Base-by-base conservation (phyloP, 2,329 filamentous ascomycete genomes). In the Rhynchosporium agropyri region DNA sequence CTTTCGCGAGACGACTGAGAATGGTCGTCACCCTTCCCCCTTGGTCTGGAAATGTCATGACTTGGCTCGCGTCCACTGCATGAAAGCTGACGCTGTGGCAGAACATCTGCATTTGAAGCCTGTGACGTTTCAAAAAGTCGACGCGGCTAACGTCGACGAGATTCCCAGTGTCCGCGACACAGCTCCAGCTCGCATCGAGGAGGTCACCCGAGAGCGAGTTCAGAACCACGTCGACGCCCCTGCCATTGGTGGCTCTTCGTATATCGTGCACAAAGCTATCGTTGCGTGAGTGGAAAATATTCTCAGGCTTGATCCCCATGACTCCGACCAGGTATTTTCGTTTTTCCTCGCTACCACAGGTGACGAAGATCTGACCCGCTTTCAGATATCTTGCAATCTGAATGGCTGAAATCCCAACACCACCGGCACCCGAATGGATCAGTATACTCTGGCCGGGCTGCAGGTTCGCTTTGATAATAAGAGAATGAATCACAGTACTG, bases 161-260 rank as follows among this genome's bases (percentile, higher is more conserved):
- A 0, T 70, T 68, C 0, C 77, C 77, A 50, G 74, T 74, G 0
- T 64, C 60, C 1, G 76, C 74, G 1, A 77, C 38, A 51, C 73
- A 75, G 3, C 69, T 54, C 74, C 73, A 77, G 1, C 73, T 66
- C 12, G 70, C 66, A 46, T 70, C 67, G 0, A 75, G 65, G 1
- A 70, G 29, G 8, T 74, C 71, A 5, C 72, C 73, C 4, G 64
- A 43, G 0, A 66, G 38, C 7, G 70, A 72, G 57, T 73, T 74
- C 9, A 75, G 38, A 20, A 73, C 63, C 1, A 74, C 0, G 77
- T 83, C 57, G 13, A 54, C 46, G 10, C 54, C 54, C 4, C 26
- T 15, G 2, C 54, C 54, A 29, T 31, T 38, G 12, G 54, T 57
- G 10, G 10, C n/a, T 45, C 28, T 8, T 38, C 26, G 13, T 26